Conservation (phyloP, 2,329 filamentous ascomycete genomes). For the Stemphylium vesicarium region DNA sequence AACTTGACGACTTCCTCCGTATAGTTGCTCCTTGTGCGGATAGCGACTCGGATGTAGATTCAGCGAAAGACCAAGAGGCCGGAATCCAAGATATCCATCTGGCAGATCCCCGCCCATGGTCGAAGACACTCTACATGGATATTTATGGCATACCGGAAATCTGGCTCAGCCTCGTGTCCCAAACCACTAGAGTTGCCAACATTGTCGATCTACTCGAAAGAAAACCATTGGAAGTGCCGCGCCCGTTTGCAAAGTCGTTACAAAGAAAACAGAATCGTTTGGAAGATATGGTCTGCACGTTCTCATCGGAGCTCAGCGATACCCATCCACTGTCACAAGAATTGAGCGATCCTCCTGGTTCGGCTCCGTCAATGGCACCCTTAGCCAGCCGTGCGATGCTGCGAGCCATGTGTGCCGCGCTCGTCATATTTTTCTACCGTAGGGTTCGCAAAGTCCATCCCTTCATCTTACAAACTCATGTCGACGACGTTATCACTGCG, state of each 20-base stretch:
- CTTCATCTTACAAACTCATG: constrained; percentile 48
- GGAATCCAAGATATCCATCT: constrained; percentile 50
- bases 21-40: not conserved
- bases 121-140: constrained; percentile 46
- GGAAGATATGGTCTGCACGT: constrained; percentile 23
- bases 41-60: not conserved
- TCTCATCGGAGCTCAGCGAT: constrained; percentile 15
- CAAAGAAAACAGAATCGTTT: constrained; percentile 19
- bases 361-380: not conserved
- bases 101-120: constrained; percentile 29
- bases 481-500: constrained; percentile 21
- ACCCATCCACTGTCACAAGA: not conserved
- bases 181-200: constrained; percentile 53
- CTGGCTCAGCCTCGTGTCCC: constrained; percentile 54
- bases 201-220: constrained; percentile 23
- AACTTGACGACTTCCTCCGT: not conserved
- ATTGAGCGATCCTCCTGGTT: not conserved
- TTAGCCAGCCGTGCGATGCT: constrained; percentile 37
- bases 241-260: constrained; percentile 19
- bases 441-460: constrained; percentile 50
- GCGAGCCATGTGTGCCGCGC: constrained; percentile 48
- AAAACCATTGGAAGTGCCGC: constrained; percentile 14
- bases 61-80: constrained; percentile 33
- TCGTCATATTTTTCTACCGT: constrained; percentile 54
- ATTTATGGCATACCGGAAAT: constrained; percentile 54